These are phyloP conservation scores for Aurifilum marmelostoma DNA, from an alignment of 2,329 filamentous ascomycete species.

Conservation along the genomic window DNA sequence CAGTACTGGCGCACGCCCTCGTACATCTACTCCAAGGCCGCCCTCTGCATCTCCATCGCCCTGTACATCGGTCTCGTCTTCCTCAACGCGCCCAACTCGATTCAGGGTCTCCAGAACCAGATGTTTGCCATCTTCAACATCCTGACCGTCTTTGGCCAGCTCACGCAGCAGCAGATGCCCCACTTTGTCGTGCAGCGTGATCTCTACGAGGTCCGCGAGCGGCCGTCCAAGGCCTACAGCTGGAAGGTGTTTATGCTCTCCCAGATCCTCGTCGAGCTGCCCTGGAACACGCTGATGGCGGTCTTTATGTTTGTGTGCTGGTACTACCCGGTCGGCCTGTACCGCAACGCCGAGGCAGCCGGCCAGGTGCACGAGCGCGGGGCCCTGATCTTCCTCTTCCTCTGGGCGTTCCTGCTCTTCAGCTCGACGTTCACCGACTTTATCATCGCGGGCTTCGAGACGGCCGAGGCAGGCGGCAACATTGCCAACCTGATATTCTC, in stretches of 20 bases:
- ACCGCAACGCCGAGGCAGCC: slow-evolving; percentile 59
- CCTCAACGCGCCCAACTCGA: slow-evolving; percentile 60
- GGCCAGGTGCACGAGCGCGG: slow-evolving; percentile 59
- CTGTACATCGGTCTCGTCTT: slow-evolving; percentile 75
- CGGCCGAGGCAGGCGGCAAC: slow-evolving; percentile 69
- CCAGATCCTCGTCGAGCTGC: slow-evolving; percentile 70
- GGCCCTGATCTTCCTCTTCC: slow-evolving; percentile 68
- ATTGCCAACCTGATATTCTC: slow-evolving; percentile 69
- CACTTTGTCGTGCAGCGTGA: slow-evolving; percentile 70
- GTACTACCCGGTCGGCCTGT: slow-evolving; percentile 72
- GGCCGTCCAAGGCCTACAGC: slow-evolving; percentile 69
- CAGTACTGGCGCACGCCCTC: slow-evolving; percentile 75
- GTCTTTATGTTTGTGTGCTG: slow-evolving; percentile 68
- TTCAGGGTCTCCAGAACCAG: slow-evolving; percentile 72
- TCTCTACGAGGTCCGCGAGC: slow-evolving; percentile 71
- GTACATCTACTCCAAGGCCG: slow-evolving; percentile 71
- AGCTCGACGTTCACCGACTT: slow-evolving; percentile 69
- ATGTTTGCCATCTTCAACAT: slow-evolving; percentile 74
- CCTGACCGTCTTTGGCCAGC: slow-evolving; percentile 68
- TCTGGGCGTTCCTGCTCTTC: slow-evolving; percentile 68
- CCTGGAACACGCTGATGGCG: slow-evolving; percentile 68
- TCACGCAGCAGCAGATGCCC: slow-evolving; percentile 70
- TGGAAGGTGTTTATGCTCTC: slow-evolving; percentile 71
- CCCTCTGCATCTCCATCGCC: slow-evolving; percentile 55
- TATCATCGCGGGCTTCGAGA: slow-evolving; percentile 65